Percentiles rank a stretch among this genome's conserved stretches.
These are phyloP conservation scores for Pseudovirgaria hyperparasitica DNA, from an alignment of 2,329 filamentous ascomycete genomes.

Conservation along the genomic window DNA sequence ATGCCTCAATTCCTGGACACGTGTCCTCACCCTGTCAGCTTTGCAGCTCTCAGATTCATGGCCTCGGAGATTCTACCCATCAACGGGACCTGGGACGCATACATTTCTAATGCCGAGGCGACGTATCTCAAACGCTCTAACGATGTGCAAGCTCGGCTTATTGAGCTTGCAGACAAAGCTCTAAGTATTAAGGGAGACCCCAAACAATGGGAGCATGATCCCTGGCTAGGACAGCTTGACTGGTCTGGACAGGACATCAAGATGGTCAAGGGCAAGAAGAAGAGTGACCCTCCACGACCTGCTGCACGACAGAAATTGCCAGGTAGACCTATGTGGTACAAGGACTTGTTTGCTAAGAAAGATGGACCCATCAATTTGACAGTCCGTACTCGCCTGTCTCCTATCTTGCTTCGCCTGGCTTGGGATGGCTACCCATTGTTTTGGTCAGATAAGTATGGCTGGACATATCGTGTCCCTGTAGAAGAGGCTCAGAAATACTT, in stretches of 20 bases:
- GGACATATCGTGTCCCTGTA: constrained; percentile 71
- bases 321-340: constrained; percentile 94
- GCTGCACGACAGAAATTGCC: constrained; percentile 81
- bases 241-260: constrained; percentile 89
- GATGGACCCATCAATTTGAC: constrained; percentile 61
- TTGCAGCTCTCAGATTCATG: constrained; percentile 85
- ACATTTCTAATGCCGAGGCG: constrained; percentile 70
- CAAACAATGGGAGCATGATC: constrained; percentile 62
- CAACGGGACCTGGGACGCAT: constrained; percentile 75
- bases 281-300: constrained; percentile 63
- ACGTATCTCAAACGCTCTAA: constrained; percentile 68
- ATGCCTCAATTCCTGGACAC: constrained; percentile 80
- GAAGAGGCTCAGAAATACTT: constrained; percentile 52
- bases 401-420: constrained; percentile 66
- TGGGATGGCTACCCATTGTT: constrained; percentile 86
- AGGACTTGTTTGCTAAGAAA: constrained; percentile 65
- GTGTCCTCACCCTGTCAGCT: constrained; percentile 94
- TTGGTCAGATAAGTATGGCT: constrained; percentile 89
- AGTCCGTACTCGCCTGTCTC: constrained; percentile 77
- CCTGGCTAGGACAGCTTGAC: constrained; percentile 87
- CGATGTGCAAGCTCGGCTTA: constrained; percentile 63
- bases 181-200: constrained; percentile 58
- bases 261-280: constrained; percentile 86
- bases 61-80: constrained; percentile 87
- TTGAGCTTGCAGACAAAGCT: constrained; percentile 64